Evolutionary conservation across 768 basidiomycete genomes (phyloP), one percentile per base, ranked within the genome.

Genomic region (Tulasnella sp.): DNA sequence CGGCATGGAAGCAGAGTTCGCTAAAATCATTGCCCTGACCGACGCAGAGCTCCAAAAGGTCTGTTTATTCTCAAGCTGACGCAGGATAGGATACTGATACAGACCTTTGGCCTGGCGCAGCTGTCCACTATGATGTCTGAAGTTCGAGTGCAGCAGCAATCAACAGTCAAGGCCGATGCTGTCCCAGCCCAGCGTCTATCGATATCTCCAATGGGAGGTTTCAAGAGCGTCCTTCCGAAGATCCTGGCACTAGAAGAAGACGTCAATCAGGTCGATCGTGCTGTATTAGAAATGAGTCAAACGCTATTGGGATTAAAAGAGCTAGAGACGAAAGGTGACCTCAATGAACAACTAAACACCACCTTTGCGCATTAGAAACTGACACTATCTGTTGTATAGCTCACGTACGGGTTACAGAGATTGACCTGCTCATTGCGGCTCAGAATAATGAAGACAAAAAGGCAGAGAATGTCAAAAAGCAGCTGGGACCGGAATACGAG

Each of bases 401-500:
- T 42, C 82, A 80, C 51, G 88, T 87, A 60, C 81, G 87, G 63
- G 79, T 79, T 64, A 91, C 92, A 67, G 92, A 96, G 66, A 85
- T 90, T 24, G 73, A 75, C 17, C 80, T 89, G 3, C 92, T 90
- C 69, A 76, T 83, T 56, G 81, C 80, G 64, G 92, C 91, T 1
- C 81, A 81, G 61, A 77, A 76, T 29, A 92, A 97, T 66, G 77
- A 81, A 2, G 85, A 85, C 0, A 89, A 93, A 68, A 79, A 82
- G 9, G 84, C 81, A 65, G 80, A 85, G 75, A 71, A 89, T 54
- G 82, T 80, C 66, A 74, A 80, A 2, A 77, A 86, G 49, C 82
- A 84, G n/a, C 67, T 92, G n/a, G 85, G 85, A 11, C 91, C 94
- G 0, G 91, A 97, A 66, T 85, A 92, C 66, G 75, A 83, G 12